Base-by-base conservation (phyloP, 163 green algal species). In the Smithsoniella earleae region DNA sequence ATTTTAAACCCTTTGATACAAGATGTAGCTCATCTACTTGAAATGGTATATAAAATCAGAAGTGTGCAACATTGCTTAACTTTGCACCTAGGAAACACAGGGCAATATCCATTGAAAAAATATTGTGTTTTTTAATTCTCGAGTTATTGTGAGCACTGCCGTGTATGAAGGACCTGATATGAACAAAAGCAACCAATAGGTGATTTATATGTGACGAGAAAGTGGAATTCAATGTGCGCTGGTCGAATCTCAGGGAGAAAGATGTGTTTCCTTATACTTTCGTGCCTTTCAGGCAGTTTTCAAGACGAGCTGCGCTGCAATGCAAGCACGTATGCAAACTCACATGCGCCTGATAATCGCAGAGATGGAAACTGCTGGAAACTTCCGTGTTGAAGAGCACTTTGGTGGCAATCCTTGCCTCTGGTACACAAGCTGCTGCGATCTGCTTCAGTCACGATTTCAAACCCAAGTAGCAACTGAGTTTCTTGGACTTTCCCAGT, bases 391-490 rank as follows among this genome's bases (percentile, higher is more conserved):
- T 5, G 58, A 69, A 33, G 58, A 69, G 25, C 13, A 10, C 10
- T 49, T 13, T 22, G 58, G 27, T 4, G 27, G 30, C 4, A 36
- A 69, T 43, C 30, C 38, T 31, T 43, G 58, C 25, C 6, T 40
- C 22, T 69, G 58, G 58, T n/a, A 38, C 31, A 38, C 5, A 3
- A 69, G 27, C 25, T 69, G 58, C 25, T 43, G 27, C 6, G 58
- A 69, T 30, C 58, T 69, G 20, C 58, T 69, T 4, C 58, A 69
- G 18, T 69, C 58, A 3, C n/a, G 58, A 13, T 69, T 69, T 69
- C 16, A 33, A 43, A 16, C 1, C 8, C 8, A 33, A 5, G 58
- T 13, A 45, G 58, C 58, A 69, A 6, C 18, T 43, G 58, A 30
- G 8, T 16, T 34, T 13, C 10, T 49, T 49, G 58, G 58, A 4